Conservation (phyloP, 2,329 filamentous ascomycete genomes). For the Diaporthe amygdali region DNA sequence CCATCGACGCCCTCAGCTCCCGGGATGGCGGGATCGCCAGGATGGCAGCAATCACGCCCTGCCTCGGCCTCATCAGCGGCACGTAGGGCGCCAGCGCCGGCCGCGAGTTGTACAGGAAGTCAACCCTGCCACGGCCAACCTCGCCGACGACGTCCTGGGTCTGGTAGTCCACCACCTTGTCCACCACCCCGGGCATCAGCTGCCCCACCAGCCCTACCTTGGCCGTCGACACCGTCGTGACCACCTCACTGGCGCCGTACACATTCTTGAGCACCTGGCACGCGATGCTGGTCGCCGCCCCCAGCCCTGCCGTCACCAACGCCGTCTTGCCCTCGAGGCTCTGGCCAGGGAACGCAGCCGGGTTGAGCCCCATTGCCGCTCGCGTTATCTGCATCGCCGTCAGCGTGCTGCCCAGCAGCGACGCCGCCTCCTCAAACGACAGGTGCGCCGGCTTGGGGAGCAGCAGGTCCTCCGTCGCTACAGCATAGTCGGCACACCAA, state of each 20-base stretch:
- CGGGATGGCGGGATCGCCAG: slow-evolving; percentile 40
- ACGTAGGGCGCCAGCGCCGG: slow-evolving; percentile 44
- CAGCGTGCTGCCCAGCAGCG: slow-evolving; percentile 40
- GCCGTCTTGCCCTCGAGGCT: slow-evolving; percentile 55
- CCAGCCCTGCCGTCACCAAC: slow-evolving; percentile 55
- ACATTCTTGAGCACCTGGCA: slow-evolving; percentile 57
- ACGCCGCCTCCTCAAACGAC: slow-evolving; percentile 35
- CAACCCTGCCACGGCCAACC: slow-evolving; percentile 49
- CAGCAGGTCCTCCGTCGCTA: slow-evolving; percentile 41
- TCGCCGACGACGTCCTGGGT: slow-evolving; percentile 41
- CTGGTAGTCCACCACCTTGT: slow-evolving; percentile 44
- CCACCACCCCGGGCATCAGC: slow-evolving; percentile 22
- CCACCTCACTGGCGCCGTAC: slow-evolving; percentile 51
- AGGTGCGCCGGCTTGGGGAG: slow-evolving; percentile 36
- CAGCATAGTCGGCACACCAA: slow-evolving; percentile 47
- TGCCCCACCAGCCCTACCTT: slow-evolving; percentile 44
- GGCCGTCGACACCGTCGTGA: slow-evolving; percentile 57
- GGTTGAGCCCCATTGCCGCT: slow-evolving; percentile 40
- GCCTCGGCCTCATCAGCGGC: slow-evolving; percentile 41
- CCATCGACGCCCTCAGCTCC: slow-evolving; percentile 37
- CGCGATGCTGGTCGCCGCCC: slow-evolving; percentile 50
- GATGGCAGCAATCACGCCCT: slow-evolving; percentile 48
- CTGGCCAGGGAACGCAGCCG: slow-evolving; percentile 27
- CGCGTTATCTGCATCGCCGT: slow-evolving; percentile 51
- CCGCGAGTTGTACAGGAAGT: slow-evolving; percentile 57